These are phyloP conservation scores for Afroboletus lepidellus DNA, from an alignment of 1,284 basidiomycete species.

Conservation along the genomic window DNA sequence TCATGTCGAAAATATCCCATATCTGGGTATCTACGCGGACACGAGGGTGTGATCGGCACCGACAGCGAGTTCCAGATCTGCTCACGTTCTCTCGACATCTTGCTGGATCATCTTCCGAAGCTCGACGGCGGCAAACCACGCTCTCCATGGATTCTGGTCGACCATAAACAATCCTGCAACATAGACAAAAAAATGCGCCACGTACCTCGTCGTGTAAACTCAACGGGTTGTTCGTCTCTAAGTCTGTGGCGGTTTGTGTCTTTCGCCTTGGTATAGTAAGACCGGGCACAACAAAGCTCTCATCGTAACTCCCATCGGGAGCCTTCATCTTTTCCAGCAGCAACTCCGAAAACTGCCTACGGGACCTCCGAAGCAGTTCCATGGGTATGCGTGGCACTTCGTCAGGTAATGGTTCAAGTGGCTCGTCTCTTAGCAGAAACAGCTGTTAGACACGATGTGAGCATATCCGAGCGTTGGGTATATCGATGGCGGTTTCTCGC, in stretches of 20 bases:
- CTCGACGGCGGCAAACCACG: slow-evolving; percentile 87
- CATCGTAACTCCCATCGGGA: slow-evolving; percentile 76
- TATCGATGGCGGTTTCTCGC: slow-evolving; percentile 36
- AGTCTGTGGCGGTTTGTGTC: slow-evolving; percentile 40
- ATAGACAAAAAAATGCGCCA: slow-evolving; percentile 2
- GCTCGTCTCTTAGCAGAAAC: slow-evolving; percentile 59
- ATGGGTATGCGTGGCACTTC: slow-evolving; percentile 45
- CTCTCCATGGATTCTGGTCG: slow-evolving; percentile 86
- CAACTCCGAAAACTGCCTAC: slow-evolving; percentile 51
- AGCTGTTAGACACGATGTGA: slow-evolving; percentile 41
- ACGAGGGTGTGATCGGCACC: slow-evolving; percentile 1
- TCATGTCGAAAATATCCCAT: slow-evolving; percentile 80
- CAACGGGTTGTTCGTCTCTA: slow-evolving; percentile 81
- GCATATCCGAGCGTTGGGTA: not conserved
- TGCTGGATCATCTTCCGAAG: slow-evolving; percentile 83
- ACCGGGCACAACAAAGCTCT: slow-evolving; percentile 58
- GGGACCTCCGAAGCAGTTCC: slow-evolving; percentile 44
- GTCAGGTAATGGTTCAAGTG: slow-evolving; percentile 50
- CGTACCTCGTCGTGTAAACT: slow-evolving; percentile 78
- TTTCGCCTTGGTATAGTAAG: slow-evolving; percentile 40
- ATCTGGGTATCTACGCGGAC: slow-evolving; percentile 74
- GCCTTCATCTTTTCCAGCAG: slow-evolving; percentile 68
- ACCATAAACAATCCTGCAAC: slow-evolving; percentile 8
- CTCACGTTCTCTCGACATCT: slow-evolving; percentile 90
- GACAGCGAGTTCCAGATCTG: slow-evolving; percentile 16